A percentile compares a stretch with the other conserved stretches of the same genome.
phyloP scores from a whole-genome alignment of 768 basidiomycete species.

The Crucibulum laeve region DNA sequence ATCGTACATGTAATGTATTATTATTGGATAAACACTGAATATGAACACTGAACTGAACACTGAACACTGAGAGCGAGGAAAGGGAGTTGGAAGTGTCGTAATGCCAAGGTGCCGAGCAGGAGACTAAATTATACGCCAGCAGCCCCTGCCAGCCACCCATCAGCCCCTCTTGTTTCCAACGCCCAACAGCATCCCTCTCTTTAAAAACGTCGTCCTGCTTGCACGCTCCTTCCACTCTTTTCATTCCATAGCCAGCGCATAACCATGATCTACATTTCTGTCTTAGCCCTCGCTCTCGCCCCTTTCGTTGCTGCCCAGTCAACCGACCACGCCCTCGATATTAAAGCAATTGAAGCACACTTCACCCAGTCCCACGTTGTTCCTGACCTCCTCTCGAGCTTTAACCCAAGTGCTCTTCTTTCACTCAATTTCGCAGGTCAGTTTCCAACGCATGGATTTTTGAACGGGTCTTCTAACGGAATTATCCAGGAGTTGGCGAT shows the following conservation, averaged over 20 bases:
- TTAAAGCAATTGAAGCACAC: constrained; percentile 65
- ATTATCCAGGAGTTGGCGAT: constrained; percentile 32
- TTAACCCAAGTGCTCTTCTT: constrained; percentile 58
- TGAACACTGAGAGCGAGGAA: background rate
- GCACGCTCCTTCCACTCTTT: background rate
- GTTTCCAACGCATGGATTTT: constrained; percentile 1
- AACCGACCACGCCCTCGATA: constrained; percentile 33
- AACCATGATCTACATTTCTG: constrained; percentile 27
- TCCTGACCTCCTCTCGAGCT: constrained; percentile 55
- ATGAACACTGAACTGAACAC: too few species aligned
- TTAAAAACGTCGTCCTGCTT: background rate
- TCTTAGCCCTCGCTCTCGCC: constrained; percentile 33
- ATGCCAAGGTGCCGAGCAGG: too few species aligned
- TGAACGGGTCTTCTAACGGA: constrained; percentile 3
- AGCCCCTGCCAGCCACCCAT: too few species aligned
- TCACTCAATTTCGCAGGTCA: constrained; percentile 41
- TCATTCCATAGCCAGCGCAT: background rate
- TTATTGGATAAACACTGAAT: too few species aligned
- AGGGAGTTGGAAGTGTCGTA: too few species aligned
- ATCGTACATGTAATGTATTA: too few species aligned
- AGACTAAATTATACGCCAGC: too few species aligned
- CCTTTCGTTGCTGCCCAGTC: constrained; percentile 43
- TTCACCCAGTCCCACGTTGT: constrained; percentile 58
- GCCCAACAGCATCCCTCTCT: background rate
- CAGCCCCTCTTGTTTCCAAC: too few species aligned